Evolutionary conservation across 192 early-diverging fungal genomes (phyloP).

Genomic region (Physocladia obscura): DNA sequence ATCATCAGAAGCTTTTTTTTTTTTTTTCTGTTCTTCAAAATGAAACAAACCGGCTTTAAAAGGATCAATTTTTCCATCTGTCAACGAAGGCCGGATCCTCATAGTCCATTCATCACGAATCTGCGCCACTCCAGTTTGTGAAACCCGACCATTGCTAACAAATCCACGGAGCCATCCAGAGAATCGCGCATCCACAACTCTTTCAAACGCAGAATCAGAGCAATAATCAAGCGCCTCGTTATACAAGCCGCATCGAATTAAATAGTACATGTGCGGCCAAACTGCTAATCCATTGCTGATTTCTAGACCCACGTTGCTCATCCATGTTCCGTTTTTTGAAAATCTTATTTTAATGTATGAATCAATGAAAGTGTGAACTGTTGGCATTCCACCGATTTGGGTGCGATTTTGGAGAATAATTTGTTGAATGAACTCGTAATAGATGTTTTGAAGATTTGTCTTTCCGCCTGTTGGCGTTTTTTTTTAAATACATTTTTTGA

Average conservation of each 20-base stretch:
- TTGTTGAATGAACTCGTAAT: constrained; percentile 29
- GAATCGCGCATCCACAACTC: constrained; percentile 4
- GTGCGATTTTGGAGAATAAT: constrained; percentile 30
- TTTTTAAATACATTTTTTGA: not conserved
- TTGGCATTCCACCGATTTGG: constrained; percentile 78
- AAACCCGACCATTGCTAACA: constrained; percentile 50
- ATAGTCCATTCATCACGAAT: constrained; percentile 62
- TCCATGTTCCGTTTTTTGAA: constrained; percentile 51
- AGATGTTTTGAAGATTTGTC: constrained; percentile 36
- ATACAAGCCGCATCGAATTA: constrained; percentile 74
- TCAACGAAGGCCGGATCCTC: constrained; percentile 37
- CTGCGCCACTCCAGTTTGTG: constrained; percentile 49
- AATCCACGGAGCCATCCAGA: constrained; percentile 3
- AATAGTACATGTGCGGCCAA: constrained; percentile 85
- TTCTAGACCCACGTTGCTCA: constrained; percentile 31
- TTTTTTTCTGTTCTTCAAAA: too few species aligned
- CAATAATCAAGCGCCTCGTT: constrained; percentile 69
- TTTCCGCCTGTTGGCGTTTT: constrained; percentile 17
- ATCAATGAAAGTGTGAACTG: constrained; percentile 65
- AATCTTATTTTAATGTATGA: constrained; percentile 74
- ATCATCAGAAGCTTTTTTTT: constrained; percentile 2
- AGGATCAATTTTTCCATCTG: too few species aligned
- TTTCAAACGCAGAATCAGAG: constrained; percentile 41
- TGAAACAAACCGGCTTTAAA: too few species aligned
- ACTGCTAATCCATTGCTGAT: constrained; percentile 54